Evolutionary conservation across 176 grass and related monocot genomes (phyloP).

Genomic region (Avena eriantha): DNA sequence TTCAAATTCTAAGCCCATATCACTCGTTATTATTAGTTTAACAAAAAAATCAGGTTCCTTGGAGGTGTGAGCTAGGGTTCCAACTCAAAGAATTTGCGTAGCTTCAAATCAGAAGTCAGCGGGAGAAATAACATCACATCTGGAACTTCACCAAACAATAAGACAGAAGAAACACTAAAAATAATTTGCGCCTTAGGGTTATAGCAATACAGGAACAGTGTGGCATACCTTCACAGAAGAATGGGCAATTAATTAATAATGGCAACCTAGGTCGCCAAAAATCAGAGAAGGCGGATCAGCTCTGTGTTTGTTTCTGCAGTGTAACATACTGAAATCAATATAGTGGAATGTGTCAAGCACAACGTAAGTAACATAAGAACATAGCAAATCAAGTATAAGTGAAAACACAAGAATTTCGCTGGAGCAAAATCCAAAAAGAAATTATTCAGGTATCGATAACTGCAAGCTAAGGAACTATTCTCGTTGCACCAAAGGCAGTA

Average conservation of each 20-base stretch:
- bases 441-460: background rate
- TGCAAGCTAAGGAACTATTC: background rate
- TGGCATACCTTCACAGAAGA: conserved; percentile 20
- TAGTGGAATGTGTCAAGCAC: conserved; percentile 18
- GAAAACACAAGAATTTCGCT: background rate
- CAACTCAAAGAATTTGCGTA: background rate
- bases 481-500: background rate
- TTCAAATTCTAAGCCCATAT: background rate
- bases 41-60: background rate
- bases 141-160: background rate
- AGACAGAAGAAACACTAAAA: background rate
- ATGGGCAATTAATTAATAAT: conserved; percentile 3
- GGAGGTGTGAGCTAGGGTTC: background rate
- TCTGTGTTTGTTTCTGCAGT: background rate
- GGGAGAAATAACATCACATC: background rate
- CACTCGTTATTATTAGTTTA: background rate
- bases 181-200: background rate
- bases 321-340: conserved; percentile 24
- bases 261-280: background rate
- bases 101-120: background rate
- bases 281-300: background rate
- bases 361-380: conserved; percentile 1
- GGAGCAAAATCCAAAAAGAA: background rate
- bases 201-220: conserved; percentile 6
- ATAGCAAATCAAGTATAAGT: background rate